These are phyloP conservation scores for Pseudogymnoascus sp. DNA, from an alignment of 2,329 filamentous ascomycete genomes.

Conservation along the genomic window DNA sequence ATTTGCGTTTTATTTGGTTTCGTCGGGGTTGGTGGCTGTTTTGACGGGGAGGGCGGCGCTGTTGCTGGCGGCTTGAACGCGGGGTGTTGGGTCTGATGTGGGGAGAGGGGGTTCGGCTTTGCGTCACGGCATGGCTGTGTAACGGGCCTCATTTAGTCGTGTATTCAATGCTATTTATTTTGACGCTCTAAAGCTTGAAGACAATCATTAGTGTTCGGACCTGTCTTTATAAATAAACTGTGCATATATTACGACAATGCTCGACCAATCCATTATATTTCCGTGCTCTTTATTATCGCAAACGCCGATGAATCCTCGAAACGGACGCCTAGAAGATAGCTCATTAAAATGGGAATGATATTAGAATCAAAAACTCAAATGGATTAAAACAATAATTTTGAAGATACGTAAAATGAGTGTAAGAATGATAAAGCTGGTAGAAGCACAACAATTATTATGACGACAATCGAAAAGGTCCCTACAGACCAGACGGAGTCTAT, in stretches of 20 bases:
- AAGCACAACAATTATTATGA: background rate
- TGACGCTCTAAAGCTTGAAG: background rate
- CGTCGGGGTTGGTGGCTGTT: slow-evolving; percentile 26
- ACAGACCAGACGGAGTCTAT: too few species aligned
- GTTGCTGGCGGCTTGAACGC: background rate
- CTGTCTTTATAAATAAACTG: background rate
- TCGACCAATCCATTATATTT: background rate
- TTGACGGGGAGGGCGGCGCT: slow-evolving; percentile 26
- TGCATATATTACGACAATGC: background rate
- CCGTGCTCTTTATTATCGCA: background rate
- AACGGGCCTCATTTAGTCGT: background rate
- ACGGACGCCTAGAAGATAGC: background rate
- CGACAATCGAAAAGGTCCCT: too few species aligned
- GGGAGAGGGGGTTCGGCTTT: background rate
- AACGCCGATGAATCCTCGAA: background rate
- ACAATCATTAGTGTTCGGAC: too few species aligned
- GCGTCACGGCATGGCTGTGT: background rate
- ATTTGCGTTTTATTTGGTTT: slow-evolving; percentile 30
- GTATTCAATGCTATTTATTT: background rate
- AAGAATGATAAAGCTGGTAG: background rate
- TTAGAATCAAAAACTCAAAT: background rate
- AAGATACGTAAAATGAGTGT: background rate
- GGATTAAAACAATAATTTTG: background rate
- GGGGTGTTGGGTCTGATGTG: background rate
- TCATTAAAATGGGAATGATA: background rate